phyloP scores from a whole-genome alignment of 768 basidiomycete genomes.

The Lactarius trivialis region DNA sequence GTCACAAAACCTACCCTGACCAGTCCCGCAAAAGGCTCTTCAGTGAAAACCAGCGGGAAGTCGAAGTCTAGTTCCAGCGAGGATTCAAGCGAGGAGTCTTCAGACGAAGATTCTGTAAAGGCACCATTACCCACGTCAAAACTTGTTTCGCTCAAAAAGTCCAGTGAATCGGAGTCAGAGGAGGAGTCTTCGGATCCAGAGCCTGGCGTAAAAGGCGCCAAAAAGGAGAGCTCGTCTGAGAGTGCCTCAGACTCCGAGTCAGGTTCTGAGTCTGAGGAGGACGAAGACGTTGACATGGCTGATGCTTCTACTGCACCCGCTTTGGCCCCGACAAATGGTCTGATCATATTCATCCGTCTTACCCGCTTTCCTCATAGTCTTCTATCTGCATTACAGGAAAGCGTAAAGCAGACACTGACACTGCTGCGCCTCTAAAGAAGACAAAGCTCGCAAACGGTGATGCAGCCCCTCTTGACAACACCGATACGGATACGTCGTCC shows the following conservation, averaged over 20 bases:
- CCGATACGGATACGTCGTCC: slow-evolving; percentile 37
- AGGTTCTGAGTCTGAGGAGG: slow-evolving; percentile 27
- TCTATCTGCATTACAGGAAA: slow-evolving; percentile 43
- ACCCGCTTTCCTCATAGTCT: slow-evolving; percentile 4
- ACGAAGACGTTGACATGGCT: slow-evolving; percentile 56
- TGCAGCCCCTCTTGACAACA: slow-evolving; percentile 35
- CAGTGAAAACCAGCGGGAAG: background rate
- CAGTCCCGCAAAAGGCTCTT: background rate
- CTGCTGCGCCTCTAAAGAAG: slow-evolving; percentile 67
- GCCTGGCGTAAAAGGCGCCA: slow-evolving; percentile 26
- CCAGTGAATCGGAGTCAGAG: slow-evolving; percentile 17
- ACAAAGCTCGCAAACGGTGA: slow-evolving; percentile 62
- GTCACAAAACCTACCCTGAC: slow-evolving; percentile 8
- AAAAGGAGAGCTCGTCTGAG: slow-evolving; percentile 26
- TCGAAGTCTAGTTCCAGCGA: slow-evolving; percentile 11
- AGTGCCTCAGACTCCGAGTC: slow-evolving; percentile 24
- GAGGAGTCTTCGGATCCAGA: slow-evolving; percentile 30
- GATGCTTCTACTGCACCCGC: slow-evolving; percentile 35
- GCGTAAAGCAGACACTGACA: slow-evolving; percentile 71
- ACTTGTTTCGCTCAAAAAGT: slow-evolving; percentile 24
- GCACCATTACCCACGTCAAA: slow-evolving; percentile 24
- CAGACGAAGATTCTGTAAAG: slow-evolving; percentile 29
- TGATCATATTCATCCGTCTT: slow-evolving; percentile 1
- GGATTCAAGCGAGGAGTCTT: slow-evolving; percentile 24
- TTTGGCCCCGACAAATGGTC: slow-evolving; percentile 24